Evolutionary conservation across 2,329 filamentous ascomycete species (phyloP).

Genomic region (Ceratocystis papillata): DNA sequence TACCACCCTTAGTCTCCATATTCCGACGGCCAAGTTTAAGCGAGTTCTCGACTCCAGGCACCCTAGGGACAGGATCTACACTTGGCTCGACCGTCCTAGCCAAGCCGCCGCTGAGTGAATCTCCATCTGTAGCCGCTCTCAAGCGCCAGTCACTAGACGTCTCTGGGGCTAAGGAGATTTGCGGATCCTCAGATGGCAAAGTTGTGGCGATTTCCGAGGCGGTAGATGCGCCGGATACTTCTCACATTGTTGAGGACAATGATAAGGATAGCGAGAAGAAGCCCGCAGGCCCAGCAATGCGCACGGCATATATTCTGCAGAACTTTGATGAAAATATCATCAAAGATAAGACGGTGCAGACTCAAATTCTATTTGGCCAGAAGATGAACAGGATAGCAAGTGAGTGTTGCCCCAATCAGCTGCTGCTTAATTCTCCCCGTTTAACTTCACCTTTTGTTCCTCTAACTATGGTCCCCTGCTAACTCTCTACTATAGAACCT

Average conservation of each 20-base stretch:
- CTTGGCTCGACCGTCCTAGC: background rate
- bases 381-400: constrained; percentile 49
- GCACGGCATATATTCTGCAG: constrained; percentile 49
- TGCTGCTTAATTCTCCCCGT: background rate
- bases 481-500: constrained; percentile 35
- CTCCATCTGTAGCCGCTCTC: background rate
- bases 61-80: background rate
- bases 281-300: constrained; percentile 36
- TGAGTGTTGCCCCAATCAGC: constrained; percentile 31
- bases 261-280: constrained; percentile 18
- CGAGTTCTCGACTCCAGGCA: background rate
- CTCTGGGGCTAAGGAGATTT: background rate
- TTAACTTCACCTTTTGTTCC: background rate
- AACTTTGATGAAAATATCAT: constrained; percentile 49
- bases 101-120: background rate
- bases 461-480: background rate
- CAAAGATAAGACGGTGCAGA: constrained; percentile 47
- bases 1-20: constrained; percentile 26
- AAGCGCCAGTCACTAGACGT: background rate
- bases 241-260: background rate
- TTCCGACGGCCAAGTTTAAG: background rate
- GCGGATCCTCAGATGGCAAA: background rate
- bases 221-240: background rate
- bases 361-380: constrained; percentile 47
- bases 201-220: background rate